phyloP scores from a whole-genome alignment of 371 early-diverging fungal species.

The Saksenaea oblongispora region DNA sequence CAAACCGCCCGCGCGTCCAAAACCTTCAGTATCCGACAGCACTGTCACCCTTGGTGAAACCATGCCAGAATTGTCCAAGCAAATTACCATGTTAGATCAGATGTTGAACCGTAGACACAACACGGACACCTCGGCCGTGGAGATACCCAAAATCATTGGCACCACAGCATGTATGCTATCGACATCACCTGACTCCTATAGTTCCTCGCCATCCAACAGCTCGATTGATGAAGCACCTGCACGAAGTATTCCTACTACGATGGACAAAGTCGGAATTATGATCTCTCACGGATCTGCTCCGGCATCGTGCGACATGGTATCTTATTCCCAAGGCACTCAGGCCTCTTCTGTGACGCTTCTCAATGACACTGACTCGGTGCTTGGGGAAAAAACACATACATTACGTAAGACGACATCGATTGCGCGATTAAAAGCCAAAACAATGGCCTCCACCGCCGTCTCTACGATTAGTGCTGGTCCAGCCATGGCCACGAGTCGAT shows the following conservation, averaged over 20 bases:
- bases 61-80: not conserved
- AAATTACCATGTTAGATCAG: not conserved
- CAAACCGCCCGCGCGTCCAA: not conserved
- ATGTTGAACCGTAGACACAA: not conserved
- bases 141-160: constrained; percentile 3
- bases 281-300: not conserved
- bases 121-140: not conserved
- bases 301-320: not conserved
- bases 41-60: not conserved
- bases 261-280: not conserved
- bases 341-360: not conserved
- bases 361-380: not conserved
- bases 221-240: not conserved
- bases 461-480: constrained; percentile 24
- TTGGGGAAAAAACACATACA: not conserved
- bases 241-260: not conserved
- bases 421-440: constrained; percentile 15
- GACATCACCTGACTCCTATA: not conserved
- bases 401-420: constrained; percentile 20
- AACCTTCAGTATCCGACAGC: not conserved
- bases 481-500: constrained; percentile 9
- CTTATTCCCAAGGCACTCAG: not conserved
- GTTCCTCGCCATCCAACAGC: not conserved
- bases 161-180: not conserved
- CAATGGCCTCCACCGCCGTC: constrained; percentile 23